Evolutionary conservation across 2,329 filamentous ascomycete species (phyloP), one percentile per base, ranked within the genome.

Genomic region (Alternaria sp.): DNA sequence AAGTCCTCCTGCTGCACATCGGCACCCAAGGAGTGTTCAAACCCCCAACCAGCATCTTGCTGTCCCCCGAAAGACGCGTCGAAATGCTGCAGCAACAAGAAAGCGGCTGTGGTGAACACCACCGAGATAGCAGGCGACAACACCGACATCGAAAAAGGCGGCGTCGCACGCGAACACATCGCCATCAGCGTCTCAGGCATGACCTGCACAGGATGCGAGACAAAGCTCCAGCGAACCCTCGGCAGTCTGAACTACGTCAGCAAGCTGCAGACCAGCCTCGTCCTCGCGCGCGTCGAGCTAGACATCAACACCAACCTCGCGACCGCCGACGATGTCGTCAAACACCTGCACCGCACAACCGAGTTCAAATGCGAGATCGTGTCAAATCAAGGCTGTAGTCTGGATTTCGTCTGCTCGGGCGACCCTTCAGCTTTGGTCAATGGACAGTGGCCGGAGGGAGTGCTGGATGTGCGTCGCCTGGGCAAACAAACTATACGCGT

Each of bases 191-290:
- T 92, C 19, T 84, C 85, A 3, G 90, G 91, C 4, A 91, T 93
- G 90, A 92, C 89, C 0, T 93, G 91, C 67, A 89, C 88, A 0
- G 90, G 90, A 0, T 93, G 91, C 74, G 90, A 91, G 73, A 90
- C 85, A 1, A 91, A 91, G 72, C 82, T 93, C 0, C 57, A 46
- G 72, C 81, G 25, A 79, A 87, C 85, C 0, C 82, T 93, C 0
- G 79, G 73, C 3, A 79, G 77, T 8, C 76, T 90, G 1, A 60
- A 78, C 0, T 81, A 80, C 0, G 78, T 92, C 59, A 81, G 73
- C 1, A 85, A 89, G 52, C 74, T 91, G 6, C 87, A 88, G 66
- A 89, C 87, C 0, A 92, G 88, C 63, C 81, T 93, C n/a, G 82
- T 92, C 1, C 84, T 91, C 13, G 83, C 86, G 0, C 83, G 86